phyloP scores from a whole-genome alignment of 805 yeast species.

The Wickerhamiella azyma region DNA sequence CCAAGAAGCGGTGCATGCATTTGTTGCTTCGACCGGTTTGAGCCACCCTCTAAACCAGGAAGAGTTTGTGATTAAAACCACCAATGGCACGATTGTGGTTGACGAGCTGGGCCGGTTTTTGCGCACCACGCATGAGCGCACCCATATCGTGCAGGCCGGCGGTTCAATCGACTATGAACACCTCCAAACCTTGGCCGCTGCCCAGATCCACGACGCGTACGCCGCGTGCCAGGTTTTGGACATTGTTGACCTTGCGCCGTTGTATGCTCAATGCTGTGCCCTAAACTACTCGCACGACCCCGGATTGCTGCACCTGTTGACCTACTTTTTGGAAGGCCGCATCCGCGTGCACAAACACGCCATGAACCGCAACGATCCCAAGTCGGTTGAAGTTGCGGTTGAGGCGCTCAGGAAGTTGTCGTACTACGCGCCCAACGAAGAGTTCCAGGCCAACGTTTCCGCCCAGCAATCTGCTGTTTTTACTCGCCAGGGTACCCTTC shows the following conservation, averaged over 20 bases:
- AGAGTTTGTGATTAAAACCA: background rate
- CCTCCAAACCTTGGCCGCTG: background rate
- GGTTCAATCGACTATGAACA: background rate
- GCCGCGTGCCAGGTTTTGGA: background rate
- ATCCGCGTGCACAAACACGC: background rate
- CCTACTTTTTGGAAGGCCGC: constrained; percentile 1
- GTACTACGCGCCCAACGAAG: background rate
- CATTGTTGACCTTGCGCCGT: background rate
- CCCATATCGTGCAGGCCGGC: background rate
- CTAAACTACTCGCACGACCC: background rate
- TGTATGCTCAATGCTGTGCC: background rate
- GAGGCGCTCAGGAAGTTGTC: background rate
- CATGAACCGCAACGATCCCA: background rate
- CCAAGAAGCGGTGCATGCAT: background rate
- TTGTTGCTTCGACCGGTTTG: background rate
- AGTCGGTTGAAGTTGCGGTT: background rate
- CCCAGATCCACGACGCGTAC: background rate
- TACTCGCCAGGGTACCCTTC: constrained; percentile 56
- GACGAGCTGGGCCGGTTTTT: constrained; percentile 1
- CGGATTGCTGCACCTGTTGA: background rate
- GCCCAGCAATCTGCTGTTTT: constrained; percentile 26
- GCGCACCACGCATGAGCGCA: background rate
- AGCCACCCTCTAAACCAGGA: background rate
- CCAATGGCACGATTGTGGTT: background rate
- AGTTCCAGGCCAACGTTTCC: background rate